Evolutionary conservation across 129 eudicot species (phyloP), one percentile per base, ranked within the genome.

Genomic region (Flaveria ramosissima): DNA sequence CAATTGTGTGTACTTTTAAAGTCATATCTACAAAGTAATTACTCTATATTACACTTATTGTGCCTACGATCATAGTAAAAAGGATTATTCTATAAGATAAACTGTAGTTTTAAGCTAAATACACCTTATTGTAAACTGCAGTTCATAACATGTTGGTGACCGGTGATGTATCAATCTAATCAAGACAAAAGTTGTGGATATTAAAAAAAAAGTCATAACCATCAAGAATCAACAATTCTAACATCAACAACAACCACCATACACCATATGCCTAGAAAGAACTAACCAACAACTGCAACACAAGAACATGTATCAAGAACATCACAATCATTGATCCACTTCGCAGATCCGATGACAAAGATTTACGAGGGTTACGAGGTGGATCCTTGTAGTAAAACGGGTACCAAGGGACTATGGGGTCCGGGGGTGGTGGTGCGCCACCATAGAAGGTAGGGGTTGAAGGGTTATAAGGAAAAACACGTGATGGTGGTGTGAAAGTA

Each of bases 321-420:
- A 73, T 43, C 57, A 82, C 77, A 19, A 73, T 83, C 76, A 50
- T 73, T 20, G 85, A 82, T 55, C 87, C 64, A 57, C 64, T 21
- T 71, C 6, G 47, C 13, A 64, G 74, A 48, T 70, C 56, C 0
- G 78, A 24, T 16, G 97, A 68, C 61, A 80, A 75, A 16, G 93
- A 83, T 8, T 81, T 83, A 76, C 79, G 79, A 19, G 83, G 62
- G 73, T 72, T 60, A 46, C 75, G 86, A 0, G 90, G 92, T 3
- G 93, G 93, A 71, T 78, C 88, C 60, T 88, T 78, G 83, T 78
- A 88, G 83, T 91, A 91, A 74, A 56, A 91, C 1, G 97, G 97
- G 36, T 73, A 91, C 93, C 93, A 91, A 0, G 94, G 89, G 71
- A 88, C 82, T 0, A 88, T 56, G 2, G 86, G 84, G 14, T 88